Evolutionary conservation across 2,329 filamentous ascomycete species (phyloP).

Genomic region (Trichoderma polysporum): DNA sequence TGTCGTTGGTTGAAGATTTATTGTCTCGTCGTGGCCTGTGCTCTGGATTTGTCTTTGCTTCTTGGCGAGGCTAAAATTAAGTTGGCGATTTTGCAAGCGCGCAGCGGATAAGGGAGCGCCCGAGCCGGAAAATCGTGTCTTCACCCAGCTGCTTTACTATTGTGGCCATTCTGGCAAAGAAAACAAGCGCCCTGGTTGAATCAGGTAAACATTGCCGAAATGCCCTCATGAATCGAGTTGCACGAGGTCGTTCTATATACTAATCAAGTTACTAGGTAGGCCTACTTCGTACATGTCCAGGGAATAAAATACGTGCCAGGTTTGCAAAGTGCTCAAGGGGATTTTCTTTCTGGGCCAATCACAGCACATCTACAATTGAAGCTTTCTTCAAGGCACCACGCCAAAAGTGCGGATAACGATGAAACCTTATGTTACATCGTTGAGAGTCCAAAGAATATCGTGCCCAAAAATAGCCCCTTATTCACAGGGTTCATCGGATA

Average conservation of each 20-base stretch:
- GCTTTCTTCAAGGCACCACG: background rate
- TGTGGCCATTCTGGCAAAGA: too few species aligned
- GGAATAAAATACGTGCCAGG: too few species aligned
- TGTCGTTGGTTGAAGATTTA: constrained; percentile 16
- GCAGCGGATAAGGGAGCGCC: constrained; percentile 6
- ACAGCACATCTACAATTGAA: background rate
- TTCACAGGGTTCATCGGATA: background rate
- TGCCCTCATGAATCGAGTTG: too few species aligned
- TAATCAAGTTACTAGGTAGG: too few species aligned
- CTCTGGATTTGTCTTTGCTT: background rate
- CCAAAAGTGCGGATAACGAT: background rate
- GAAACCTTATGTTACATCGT: background rate
- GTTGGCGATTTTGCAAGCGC: constrained; percentile 20
- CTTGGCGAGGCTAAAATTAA: constrained; percentile 20
- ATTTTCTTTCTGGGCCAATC: background rate
- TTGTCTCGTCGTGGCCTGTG: background rate
- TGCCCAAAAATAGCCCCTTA: constrained; percentile 2
- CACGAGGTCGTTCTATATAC: too few species aligned
- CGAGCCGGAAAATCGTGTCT: constrained; percentile 17
- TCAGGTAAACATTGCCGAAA: background rate
- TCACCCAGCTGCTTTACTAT: background rate
- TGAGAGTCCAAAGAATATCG: too few species aligned
- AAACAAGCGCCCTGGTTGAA: background rate
- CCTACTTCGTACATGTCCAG: too few species aligned
- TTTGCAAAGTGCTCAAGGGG: background rate